A percentile compares a stretch with the other conserved stretches of the same genome.
These are phyloP conservation scores for Aspergillus conjunctus DNA, from an alignment of 495 filamentous ascomycete genomes.

Conservation along the genomic window DNA sequence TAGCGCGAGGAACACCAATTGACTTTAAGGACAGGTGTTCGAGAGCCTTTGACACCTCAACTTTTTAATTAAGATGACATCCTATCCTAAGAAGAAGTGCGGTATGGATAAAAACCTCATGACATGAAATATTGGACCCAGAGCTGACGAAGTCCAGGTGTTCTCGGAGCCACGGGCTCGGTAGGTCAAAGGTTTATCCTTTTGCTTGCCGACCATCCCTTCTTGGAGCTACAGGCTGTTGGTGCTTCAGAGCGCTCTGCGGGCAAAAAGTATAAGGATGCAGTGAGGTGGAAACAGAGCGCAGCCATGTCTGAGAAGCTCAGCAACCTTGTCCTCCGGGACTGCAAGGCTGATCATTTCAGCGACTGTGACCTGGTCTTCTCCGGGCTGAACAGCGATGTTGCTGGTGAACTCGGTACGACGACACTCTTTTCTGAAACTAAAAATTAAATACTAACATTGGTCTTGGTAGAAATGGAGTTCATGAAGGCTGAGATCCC, in stretches of 20 bases:
- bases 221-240: constrained; percentile 72
- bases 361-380: constrained; percentile 86
- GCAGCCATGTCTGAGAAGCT: constrained; percentile 67
- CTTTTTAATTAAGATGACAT: constrained; percentile 34
- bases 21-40: background rate
- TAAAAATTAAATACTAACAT: constrained; percentile 4
- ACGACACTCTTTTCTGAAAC: background rate
- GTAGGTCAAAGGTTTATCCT: constrained; percentile 88
- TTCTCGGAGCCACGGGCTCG: constrained; percentile 61
- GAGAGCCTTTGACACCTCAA: background rate
- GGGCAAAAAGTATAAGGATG: constrained; percentile 82
- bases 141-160: constrained; percentile 39
- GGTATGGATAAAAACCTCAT: constrained; percentile 31
- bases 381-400: constrained; percentile 81
- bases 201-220: constrained; percentile 75
- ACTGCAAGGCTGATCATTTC: constrained; percentile 75
- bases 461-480: constrained; percentile 61
- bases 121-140: constrained; percentile 10
- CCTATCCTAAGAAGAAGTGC: constrained; percentile 51
- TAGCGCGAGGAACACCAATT: background rate
- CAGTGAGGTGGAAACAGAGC: constrained; percentile 82
- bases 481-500: constrained; percentile 77
- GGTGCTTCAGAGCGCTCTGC: constrained; percentile 79
- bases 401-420: constrained; percentile 77
- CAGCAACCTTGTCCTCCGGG: constrained; percentile 69